Evolutionary conservation across 2,329 filamentous ascomycete species (phyloP).

Genomic region (Colletotrichum acutatum): DNA sequence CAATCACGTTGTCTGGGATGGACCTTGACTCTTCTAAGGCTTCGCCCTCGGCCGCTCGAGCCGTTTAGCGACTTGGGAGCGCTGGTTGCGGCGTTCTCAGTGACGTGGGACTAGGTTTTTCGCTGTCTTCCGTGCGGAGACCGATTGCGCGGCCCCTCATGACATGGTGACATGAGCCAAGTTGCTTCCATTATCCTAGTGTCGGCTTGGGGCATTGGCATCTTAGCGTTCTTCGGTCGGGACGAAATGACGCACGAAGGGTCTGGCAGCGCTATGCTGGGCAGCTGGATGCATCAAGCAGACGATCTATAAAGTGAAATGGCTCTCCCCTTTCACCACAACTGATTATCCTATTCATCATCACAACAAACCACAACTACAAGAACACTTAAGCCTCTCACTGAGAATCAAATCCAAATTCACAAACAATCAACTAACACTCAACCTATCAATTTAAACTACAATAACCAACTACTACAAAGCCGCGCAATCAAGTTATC

Average conservation of each 20-base stretch:
- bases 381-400: not conserved
- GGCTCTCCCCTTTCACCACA: not conserved
- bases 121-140: slow-evolving; percentile 3
- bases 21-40: not conserved
- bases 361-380: not conserved
- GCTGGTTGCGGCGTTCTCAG: not conserved
- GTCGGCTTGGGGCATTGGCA: slow-evolving; percentile 11
- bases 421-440: not conserved
- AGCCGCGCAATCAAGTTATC: not conserved
- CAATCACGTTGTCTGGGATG: not conserved
- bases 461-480: not conserved
- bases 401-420: not conserved
- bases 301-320: not conserved
- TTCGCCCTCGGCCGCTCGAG: not conserved
- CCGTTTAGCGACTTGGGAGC: slow-evolving; percentile 8
- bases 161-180: slow-evolving; percentile 32
- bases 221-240: slow-evolving; percentile 19
- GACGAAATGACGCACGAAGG: slow-evolving; percentile 30
- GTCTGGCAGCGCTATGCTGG: slow-evolving; percentile 9
- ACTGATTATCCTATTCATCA: not conserved
- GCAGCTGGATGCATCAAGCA: not conserved
- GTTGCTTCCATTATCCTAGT: slow-evolving; percentile 1
- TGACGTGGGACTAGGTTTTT: slow-evolving; percentile 26
- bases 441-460: too few species aligned
- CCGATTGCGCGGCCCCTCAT: slow-evolving; percentile 29